Percentiles rank a stretch among this genome's conserved stretches.
Conservation (phyloP, 2,329 filamentous ascomycete species). For the Sclerotinia trifoliorum region DNA sequence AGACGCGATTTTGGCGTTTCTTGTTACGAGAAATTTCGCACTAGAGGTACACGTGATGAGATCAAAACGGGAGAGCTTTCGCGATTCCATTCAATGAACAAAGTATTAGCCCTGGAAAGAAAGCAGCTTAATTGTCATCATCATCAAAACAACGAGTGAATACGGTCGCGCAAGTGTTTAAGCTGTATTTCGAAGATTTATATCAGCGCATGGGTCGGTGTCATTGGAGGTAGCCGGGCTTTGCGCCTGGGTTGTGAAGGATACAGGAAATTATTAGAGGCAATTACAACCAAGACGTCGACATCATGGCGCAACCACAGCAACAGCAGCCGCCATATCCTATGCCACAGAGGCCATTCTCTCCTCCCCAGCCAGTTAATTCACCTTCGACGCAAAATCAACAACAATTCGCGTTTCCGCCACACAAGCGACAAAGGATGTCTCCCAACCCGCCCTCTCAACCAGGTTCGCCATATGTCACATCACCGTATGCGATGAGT, state of each 20-base stretch:
- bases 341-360: slow-evolving; percentile 55
- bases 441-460: slow-evolving; percentile 69
- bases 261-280: slow-evolving; percentile 28
- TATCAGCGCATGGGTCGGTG: slow-evolving; percentile 34
- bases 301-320: slow-evolving; percentile 41
- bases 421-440: slow-evolving; percentile 70
- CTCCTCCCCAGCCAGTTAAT: slow-evolving; percentile 53
- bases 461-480: slow-evolving; percentile 60
- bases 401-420: slow-evolving; percentile 59
- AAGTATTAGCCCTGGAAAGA: slow-evolving; percentile 6
- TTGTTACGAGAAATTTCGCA: slow-evolving; percentile 13
- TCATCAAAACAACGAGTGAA: slow-evolving; percentile 23
- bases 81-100: slow-evolving; percentile 21
- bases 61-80: slow-evolving; percentile 21
- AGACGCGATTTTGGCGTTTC: slow-evolving; percentile 21
- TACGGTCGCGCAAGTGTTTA: slow-evolving; percentile 12
- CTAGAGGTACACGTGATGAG: slow-evolving; percentile 12
- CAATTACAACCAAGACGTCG: slow-evolving; percentile 21
- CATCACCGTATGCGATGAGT: slow-evolving; percentile 51
- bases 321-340: slow-evolving; percentile 41
- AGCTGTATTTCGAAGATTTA: not conserved
- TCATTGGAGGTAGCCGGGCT: slow-evolving; percentile 34
- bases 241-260: slow-evolving; percentile 38
- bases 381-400: slow-evolving; percentile 61
- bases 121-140: slow-evolving; percentile 21